Base-by-base conservation (phyloP, 768 basidiomycete species). In the Termitomyces sp. region DNA sequence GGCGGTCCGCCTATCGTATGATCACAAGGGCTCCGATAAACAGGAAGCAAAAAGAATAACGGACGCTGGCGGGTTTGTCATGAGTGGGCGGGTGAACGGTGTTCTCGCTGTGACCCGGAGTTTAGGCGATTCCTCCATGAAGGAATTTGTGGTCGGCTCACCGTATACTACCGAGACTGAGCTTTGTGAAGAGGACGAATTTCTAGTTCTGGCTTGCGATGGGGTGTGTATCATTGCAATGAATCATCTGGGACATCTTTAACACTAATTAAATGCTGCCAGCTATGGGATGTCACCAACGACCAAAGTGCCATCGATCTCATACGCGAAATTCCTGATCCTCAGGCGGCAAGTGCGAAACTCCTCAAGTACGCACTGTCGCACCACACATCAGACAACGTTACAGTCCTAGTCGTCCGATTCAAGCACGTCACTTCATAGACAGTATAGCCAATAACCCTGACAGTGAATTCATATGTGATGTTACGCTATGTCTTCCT, bases 121-220 rank as follows among this genome's bases (percentile, higher is more conserved):
- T 65, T 75, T 99, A 55, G 97, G 97, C 34, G 97, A 99, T 67
- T 90, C 94, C 2, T 90, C 93, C 7, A 98, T 99, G 97, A 99
- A 99, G 73, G 97, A 99, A 66, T 99, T 95, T 69, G 97, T 99
- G 11, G 97, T 98, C 47, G 97, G 97, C 2, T 83, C 91, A 28
- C 97, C 97, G 6, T 99, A 96, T 72, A 99, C 97, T 19, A 98
- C 97, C n/a, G 95, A 98, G 71, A 98, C 96, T 12, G 84, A 88
- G 63, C 73, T 99, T 41, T 88, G 88, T 54, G 85, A 91, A 8
- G 87, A 91, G 5, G 97, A 98, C 67, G 96, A 98, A 68, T 93
- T 96, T 70, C 68, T 98, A 61, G 90, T 99, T 57, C 79, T 99
- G 58, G 97, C 97, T 21, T 99, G 97, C 67, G 97, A 99, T 71